Conservation (phyloP, 331 rosid genomes). For the Telfairia occidentalis region DNA sequence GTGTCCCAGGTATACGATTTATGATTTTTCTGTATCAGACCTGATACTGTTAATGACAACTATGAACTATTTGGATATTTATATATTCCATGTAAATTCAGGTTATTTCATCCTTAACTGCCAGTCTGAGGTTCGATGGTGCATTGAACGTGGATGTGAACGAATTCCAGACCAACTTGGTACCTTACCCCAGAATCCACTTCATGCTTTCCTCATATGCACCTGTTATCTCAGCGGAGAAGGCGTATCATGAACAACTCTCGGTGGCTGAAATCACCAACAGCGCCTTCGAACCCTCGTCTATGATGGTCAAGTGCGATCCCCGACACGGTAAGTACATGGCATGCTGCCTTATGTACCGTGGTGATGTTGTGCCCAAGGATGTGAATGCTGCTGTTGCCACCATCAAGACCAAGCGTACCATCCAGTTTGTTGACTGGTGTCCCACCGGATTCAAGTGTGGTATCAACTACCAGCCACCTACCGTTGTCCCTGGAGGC, state of each 20-base stretch:
- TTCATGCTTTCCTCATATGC: conserved; percentile 21
- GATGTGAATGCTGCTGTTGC: conserved; percentile 23
- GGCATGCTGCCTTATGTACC: conserved; percentile 22
- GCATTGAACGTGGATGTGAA: conserved; percentile 19
- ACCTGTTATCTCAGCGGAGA: conserved; percentile 19
- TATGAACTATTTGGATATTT: not conserved
- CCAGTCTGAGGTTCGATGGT: conserved; percentile 19
- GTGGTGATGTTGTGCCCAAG: conserved; percentile 19
- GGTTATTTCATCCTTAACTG: conserved; percentile 19
- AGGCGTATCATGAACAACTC: conserved; percentile 19
- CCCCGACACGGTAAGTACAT: conserved; percentile 19
- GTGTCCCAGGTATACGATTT: conserved; percentile 45
- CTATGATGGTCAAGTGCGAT: conserved; percentile 20
- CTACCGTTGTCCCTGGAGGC: conserved; percentile 16
- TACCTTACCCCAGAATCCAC: conserved; percentile 18
- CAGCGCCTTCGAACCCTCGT: conserved; percentile 17
- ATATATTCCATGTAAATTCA: not conserved
- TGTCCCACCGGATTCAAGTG: conserved; percentile 23
- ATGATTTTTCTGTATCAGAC: too few species aligned
- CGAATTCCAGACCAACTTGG: conserved; percentile 21
- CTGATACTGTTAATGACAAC: not conserved
- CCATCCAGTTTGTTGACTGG: conserved; percentile 20
- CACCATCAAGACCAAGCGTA: conserved; percentile 19
- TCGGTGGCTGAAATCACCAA: conserved; percentile 20
- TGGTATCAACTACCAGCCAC: conserved; percentile 21